Conservation (phyloP, 2,329 filamentous ascomycete species). For the Ascochyta pisi region DNA sequence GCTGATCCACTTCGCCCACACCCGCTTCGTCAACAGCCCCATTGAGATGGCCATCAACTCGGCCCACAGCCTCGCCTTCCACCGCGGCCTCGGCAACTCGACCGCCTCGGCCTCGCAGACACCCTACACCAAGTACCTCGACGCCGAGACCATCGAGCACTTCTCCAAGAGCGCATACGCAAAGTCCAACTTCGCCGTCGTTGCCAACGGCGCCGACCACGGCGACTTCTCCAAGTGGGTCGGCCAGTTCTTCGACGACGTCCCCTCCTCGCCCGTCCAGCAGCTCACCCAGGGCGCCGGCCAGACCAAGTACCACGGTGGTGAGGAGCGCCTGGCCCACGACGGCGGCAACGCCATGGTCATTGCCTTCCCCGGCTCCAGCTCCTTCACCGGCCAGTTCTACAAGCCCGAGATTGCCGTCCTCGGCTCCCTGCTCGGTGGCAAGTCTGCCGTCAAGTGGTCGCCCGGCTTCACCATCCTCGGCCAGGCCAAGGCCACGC, state of each 20-base stretch:
- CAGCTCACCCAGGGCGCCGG: conserved; percentile 62
- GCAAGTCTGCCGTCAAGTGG: conserved; percentile 94
- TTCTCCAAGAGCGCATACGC: conserved; percentile 82
- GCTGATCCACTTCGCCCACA: conserved; percentile 78
- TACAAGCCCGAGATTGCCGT: conserved; percentile 92
- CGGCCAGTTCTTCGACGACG: conserved; percentile 84
- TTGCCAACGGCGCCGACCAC: conserved; percentile 85
- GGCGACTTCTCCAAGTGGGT: conserved; percentile 86
- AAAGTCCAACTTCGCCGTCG: conserved; percentile 89
- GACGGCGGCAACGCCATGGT: conserved; percentile 80
- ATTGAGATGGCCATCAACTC: conserved; percentile 81
- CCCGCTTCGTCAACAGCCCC: conserved; percentile 68
- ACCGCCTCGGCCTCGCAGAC: conserved; percentile 75
- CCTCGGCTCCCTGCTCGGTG: conserved; percentile 86
- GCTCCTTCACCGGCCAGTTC: conserved; percentile 71
- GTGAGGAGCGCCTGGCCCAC: conserved; percentile 88
- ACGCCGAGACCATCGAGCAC: conserved; percentile 73
- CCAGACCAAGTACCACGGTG: conserved; percentile 87
- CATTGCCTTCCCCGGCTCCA: conserved; percentile 90
- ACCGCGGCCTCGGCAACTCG: conserved; percentile 85
- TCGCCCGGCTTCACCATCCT: conserved; percentile 90
- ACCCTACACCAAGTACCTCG: conserved; percentile 80
- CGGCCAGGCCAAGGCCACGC: conserved; percentile 73
- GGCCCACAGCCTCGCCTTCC: conserved; percentile 87
- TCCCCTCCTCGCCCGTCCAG: conserved; percentile 59